Percentiles rank a stretch among this genome's conserved stretches.
Conservation (phyloP, 2,329 filamentous ascomycete species). For the Pseudogymnoascus sp. region DNA sequence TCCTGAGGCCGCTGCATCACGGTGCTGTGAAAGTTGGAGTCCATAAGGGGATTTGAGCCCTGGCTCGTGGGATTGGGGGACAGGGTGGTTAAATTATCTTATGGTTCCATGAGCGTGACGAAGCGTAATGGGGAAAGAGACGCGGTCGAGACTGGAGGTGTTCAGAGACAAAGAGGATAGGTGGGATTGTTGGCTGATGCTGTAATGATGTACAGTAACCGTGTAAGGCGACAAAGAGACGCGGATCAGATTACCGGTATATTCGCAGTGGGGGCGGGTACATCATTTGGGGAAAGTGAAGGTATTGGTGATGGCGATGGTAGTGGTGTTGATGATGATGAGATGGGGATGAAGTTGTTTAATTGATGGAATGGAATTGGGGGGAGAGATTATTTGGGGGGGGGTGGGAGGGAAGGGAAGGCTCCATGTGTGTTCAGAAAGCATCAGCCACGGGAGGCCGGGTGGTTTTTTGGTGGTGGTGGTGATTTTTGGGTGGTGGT, state of each 20-base stretch:
- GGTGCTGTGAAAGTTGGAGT: slow-evolving; percentile 24
- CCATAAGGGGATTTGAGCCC: slow-evolving; percentile 15
- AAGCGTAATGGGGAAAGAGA: neutral
- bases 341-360: neutral
- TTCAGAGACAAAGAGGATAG: neutral
- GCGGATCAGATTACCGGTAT: neutral
- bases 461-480: slow-evolving; percentile 2
- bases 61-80: slow-evolving; percentile 6
- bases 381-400: neutral
- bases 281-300: slow-evolving; percentile 3
- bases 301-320: neutral
- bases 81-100: neutral
- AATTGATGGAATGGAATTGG: neutral
- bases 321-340: slow-evolving; percentile 2
- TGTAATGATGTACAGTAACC: neutral
- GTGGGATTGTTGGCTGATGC: neutral
- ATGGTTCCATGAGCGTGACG: slow-evolving; percentile 7
- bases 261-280: neutral
- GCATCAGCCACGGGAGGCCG: slow-evolving; percentile 5
- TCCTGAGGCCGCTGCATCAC: slow-evolving; percentile 23
- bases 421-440: slow-evolving; percentile 5
- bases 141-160: neutral
- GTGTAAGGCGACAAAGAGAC: neutral
- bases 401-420: neutral
- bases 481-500: slow-evolving; percentile 5